A percentile compares a stretch with the other conserved stretches of the same genome.
Conservation (phyloP, 257 asterid genomes). For the Rubia yunnanensis region DNA sequence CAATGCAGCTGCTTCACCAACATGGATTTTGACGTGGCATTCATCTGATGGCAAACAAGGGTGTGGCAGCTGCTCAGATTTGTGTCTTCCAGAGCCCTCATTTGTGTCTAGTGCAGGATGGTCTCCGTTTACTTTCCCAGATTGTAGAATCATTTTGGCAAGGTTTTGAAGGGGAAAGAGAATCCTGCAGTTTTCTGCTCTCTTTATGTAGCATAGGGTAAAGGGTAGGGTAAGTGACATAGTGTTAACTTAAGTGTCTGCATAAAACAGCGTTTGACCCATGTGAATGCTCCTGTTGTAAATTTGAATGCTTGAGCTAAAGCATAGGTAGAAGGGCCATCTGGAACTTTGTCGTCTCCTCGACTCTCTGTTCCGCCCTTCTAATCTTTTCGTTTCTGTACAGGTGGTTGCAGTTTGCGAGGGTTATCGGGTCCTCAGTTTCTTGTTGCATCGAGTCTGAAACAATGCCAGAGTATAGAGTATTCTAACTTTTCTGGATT, state of each 20-base stretch:
- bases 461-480: neutral
- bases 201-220: constrained; percentile 5
- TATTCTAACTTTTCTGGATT: neutral
- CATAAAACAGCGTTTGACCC: constrained; percentile 1
- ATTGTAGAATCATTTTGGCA: constrained; percentile 4
- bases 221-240: constrained; percentile 8
- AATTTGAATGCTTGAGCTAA: constrained; percentile 8
- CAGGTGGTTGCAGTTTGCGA: neutral
- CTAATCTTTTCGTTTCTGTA: neutral
- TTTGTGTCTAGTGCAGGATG: constrained; percentile 1
- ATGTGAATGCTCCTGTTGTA: constrained; percentile 15
- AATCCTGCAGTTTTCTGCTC: neutral
- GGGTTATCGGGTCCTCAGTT: neutral
- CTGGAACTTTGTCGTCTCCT: constrained; percentile 5
- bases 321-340: constrained; percentile 6
- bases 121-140: neutral
- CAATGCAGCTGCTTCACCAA: neutral
- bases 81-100: neutral
- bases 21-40: constrained; percentile 3
- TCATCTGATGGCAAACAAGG: constrained; percentile 4
- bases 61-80: too few relatives aligned
- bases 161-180: constrained; percentile 1
- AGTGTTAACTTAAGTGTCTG: neutral
- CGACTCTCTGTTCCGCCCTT: neutral
- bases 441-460: neutral